phyloP scores from a whole-genome alignment of 2,329 filamentous ascomycete genomes.

The Hypoxylon sp. region DNA sequence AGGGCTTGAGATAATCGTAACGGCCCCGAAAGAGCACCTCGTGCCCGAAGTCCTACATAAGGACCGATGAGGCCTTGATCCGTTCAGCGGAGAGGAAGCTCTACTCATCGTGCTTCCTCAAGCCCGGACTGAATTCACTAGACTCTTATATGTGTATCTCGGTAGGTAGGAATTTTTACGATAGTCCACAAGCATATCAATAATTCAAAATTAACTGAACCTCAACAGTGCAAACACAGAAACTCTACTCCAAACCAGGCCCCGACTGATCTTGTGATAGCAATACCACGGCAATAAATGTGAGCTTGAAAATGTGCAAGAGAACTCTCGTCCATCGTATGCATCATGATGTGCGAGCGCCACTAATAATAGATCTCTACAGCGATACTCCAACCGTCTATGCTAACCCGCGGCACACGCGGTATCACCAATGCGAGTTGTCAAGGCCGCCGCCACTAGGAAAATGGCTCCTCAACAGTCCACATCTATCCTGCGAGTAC shows the following conservation, averaged over 20 bases:
- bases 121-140: too few species aligned
- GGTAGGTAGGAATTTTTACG: neutral
- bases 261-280: too few species aligned
- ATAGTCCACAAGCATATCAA: neutral
- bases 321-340: slow-evolving; percentile 43
- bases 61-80: neutral
- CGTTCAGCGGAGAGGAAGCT: neutral
- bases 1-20: neutral
- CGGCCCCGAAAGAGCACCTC: neutral
- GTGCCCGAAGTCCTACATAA: neutral
- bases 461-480: slow-evolving; percentile 4
- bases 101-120: too few species aligned
- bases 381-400: slow-evolving; percentile 13
- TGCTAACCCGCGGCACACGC: slow-evolving; percentile 42
- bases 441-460: neutral
- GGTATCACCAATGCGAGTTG: slow-evolving; percentile 46
- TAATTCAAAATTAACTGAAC: too few species aligned
- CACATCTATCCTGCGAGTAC: slow-evolving; percentile 33
- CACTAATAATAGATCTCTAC: slow-evolving; percentile 40
- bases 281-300: too few species aligned
- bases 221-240: too few species aligned
- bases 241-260: too few species aligned
- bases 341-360: slow-evolving; percentile 48
- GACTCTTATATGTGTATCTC: too few species aligned
- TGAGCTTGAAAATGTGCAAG: slow-evolving; percentile 43